Conservation (phyloP, 2,329 filamentous ascomycete genomes). For the Aureobasidium namibiae region DNA sequence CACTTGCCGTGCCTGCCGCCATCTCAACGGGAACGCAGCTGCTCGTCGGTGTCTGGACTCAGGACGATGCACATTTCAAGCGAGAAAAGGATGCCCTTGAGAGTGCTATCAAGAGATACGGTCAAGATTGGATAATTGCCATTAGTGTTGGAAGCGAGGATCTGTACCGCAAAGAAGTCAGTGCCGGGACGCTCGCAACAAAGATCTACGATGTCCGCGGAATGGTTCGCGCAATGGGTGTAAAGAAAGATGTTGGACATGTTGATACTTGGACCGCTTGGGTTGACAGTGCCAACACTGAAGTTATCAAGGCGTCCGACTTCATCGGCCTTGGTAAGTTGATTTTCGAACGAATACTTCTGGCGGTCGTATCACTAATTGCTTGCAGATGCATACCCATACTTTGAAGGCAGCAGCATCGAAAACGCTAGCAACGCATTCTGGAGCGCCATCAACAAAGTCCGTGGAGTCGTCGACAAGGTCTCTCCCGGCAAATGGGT, state of each 20-base stretch:
- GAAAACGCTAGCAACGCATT: conserved; percentile 49
- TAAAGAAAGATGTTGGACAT: conserved; percentile 50
- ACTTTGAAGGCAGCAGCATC: conserved; percentile 55
- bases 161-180: conserved; percentile 50
- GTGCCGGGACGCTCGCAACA: conserved; percentile 32
- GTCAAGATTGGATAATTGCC: conserved; percentile 52
- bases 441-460: conserved; percentile 31
- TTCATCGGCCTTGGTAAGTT: conserved; percentile 41
- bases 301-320: conserved; percentile 55
- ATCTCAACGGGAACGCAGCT: conserved; percentile 52
- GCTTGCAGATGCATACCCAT: conserved; percentile 55
- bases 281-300: conserved; percentile 51
- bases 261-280: conserved; percentile 57
- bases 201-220: conserved; percentile 46
- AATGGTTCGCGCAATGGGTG: conserved; percentile 40
- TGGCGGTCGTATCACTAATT: not conserved
- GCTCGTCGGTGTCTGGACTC: conserved; percentile 56
- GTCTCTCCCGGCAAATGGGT: conserved; percentile 27
- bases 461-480: conserved; percentile 36
- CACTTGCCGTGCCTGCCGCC: conserved; percentile 48
- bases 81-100: conserved; percentile 54
- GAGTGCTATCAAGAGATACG: conserved; percentile 47
- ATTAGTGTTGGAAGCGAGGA: conserved; percentile 61
- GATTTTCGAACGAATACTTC: not conserved
- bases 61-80: conserved; percentile 42